phyloP scores from a whole-genome alignment of 202 grass and related monocot genomes.

The Setaria italica region DNA sequence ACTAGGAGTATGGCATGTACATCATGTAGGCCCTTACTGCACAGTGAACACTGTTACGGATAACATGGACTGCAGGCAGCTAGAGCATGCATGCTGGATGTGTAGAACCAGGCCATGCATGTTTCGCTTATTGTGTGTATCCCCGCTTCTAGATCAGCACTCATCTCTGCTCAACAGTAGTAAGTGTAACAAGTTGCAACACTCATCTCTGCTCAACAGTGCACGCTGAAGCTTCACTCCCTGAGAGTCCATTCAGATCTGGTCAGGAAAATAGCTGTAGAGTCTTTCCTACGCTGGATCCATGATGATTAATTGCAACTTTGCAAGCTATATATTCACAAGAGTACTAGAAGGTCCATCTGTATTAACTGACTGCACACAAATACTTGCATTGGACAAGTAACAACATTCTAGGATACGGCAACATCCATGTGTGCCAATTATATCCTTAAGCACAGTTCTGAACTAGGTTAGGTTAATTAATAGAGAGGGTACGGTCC shows the following conservation, averaged over 20 bases:
- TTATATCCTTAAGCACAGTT: conserved; percentile 32
- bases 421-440: background rate
- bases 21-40: background rate
- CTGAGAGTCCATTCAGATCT: conserved; percentile 36
- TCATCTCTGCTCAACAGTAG: background rate
- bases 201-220: conserved; percentile 21
- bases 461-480: conserved; percentile 33
- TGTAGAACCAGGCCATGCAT: background rate
- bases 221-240: conserved; percentile 29
- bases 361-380: background rate
- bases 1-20: background rate
- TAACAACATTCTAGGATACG: conserved; percentile 17
- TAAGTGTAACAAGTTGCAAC: background rate
- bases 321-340: conserved; percentile 41
- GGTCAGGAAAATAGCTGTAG: conserved; percentile 10
- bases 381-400: conserved; percentile 26
- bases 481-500: background rate
- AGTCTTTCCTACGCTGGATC: conserved; percentile 4
- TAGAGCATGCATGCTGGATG: background rate
- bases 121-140: background rate
- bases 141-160: conserved; percentile 16
- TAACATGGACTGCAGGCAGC: conserved; percentile 28
- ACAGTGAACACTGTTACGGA: conserved; percentile 2
- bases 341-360: background rate
- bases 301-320: conserved; percentile 39